Evolutionary conservation across 495 filamentous ascomycete species (phyloP).

Genomic region (Talaromyces adpressus): DNA sequence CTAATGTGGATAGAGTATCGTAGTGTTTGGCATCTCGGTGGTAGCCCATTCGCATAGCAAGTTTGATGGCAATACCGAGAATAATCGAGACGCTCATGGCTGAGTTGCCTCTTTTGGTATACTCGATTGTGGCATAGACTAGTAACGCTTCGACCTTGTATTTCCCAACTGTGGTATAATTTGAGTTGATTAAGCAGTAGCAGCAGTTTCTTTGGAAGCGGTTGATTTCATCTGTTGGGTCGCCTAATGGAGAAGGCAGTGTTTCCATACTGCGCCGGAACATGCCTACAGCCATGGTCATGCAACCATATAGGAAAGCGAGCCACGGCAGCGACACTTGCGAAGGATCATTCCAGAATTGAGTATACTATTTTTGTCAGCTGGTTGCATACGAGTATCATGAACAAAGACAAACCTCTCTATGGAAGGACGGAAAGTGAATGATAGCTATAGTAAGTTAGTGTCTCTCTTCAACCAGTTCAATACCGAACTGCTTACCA

Average conservation of each 20-base stretch:
- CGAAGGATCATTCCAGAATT: constrained; percentile 28
- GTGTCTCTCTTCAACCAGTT: neutral
- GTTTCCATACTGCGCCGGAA: constrained; percentile 23
- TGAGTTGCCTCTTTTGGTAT: constrained; percentile 28
- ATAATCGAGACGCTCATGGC: constrained; percentile 30
- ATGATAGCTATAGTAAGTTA: constrained; percentile 22
- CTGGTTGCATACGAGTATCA: neutral
- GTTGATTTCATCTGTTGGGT: constrained; percentile 15
- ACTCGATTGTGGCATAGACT: constrained; percentile 30
- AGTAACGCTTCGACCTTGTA: constrained; percentile 34
- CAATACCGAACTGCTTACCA: constrained; percentile 15
- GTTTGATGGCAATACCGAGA: constrained; percentile 28
- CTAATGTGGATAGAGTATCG: constrained; percentile 26
- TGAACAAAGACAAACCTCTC: constrained; percentile 12
- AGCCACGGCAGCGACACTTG: constrained; percentile 31
- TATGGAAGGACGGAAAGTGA: constrained; percentile 39
- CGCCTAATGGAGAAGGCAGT: constrained; percentile 14
- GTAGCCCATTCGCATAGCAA: constrained; percentile 41
- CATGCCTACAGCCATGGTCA: constrained; percentile 25
- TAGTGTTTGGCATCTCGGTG: constrained; percentile 37
- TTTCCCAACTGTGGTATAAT: constrained; percentile 25
- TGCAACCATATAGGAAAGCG: constrained; percentile 25
- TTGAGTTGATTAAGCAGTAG: constrained; percentile 26
- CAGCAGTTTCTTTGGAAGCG: constrained; percentile 22
- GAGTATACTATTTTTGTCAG: constrained; percentile 19